Conservation (phyloP, 177 flowering plant genomes). For the Tripterygium wilfordii region DNA sequence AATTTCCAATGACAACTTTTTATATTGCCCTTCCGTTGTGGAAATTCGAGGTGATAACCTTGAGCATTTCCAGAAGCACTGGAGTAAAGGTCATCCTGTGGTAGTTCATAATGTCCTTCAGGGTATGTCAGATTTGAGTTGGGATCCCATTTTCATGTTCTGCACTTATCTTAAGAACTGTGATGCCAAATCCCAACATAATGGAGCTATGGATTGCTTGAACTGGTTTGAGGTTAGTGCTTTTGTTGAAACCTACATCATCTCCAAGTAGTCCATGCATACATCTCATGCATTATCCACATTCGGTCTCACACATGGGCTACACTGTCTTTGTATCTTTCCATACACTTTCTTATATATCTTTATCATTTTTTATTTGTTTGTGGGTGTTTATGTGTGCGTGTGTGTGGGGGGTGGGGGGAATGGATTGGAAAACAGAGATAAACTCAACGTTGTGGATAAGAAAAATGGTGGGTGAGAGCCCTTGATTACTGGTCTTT, state of each 20-base stretch:
- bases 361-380: no score
- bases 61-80: conserved; percentile 72
- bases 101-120: conserved; percentile 50
- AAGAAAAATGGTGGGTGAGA: no score
- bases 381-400: no score
- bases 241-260: not conserved
- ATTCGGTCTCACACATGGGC: no score
- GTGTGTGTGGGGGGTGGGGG: no score
- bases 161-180: conserved; percentile 34
- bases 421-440: no score
- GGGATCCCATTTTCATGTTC: conserved; percentile 71
- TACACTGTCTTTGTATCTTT: no score
- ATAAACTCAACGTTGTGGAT: no score
- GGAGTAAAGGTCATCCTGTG: conserved; percentile 68
- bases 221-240: conserved; percentile 71
- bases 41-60: conserved; percentile 34
- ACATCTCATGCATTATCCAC: no score
- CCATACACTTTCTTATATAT: no score
- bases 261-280: not conserved
- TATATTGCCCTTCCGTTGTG: conserved; percentile 38
- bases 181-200: conserved; percentile 18
- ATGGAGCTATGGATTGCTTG: conserved; percentile 29
- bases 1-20: conserved; percentile 45
- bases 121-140: conserved; percentile 31
- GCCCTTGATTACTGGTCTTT: no score